phyloP scores from a whole-genome alignment of 2,329 filamentous ascomycete genomes.

The Diaporthe amygdali region DNA sequence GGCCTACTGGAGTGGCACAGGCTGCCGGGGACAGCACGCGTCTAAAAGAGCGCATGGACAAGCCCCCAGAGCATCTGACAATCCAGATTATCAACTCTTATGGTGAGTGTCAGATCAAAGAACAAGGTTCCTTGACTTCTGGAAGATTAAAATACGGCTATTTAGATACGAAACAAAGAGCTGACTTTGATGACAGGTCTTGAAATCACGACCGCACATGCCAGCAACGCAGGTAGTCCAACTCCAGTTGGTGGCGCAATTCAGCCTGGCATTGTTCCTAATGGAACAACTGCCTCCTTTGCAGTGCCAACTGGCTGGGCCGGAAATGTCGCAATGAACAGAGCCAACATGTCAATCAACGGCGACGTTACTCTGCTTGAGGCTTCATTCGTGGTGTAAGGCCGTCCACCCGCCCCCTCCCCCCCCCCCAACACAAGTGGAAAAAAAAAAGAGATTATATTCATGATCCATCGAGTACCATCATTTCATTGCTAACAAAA shows the following conservation, averaged over 20 bases:
- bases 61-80: constrained; percentile 1
- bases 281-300: constrained; percentile 16
- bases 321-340: constrained; percentile 29
- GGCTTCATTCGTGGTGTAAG: constrained; percentile 24
- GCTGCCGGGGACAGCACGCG: background rate
- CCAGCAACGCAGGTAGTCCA: constrained; percentile 18
- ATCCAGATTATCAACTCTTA: constrained; percentile 9
- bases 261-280: constrained; percentile 24
- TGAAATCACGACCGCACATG: constrained; percentile 26
- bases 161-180: background rate
- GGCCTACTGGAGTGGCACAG: background rate
- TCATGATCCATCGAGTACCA: too few relatives aligned
- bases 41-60: background rate
- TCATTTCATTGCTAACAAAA: background rate
- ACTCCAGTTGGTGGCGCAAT: constrained; percentile 19
- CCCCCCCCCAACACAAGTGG: too few relatives aligned
- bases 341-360: constrained; percentile 6
- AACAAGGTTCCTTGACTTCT: background rate
- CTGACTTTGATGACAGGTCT: background rate
- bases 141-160: background rate
- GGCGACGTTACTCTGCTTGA: constrained; percentile 26
- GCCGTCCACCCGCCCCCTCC: background rate
- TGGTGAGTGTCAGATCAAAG: background rate
- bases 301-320: constrained; percentile 30
- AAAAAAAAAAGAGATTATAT: too few relatives aligned